Evolutionary conservation across 2,329 filamentous ascomycete genomes (phyloP), one percentile per base, ranked within the genome.

Genomic region (Botryotinia narcissicola): DNA sequence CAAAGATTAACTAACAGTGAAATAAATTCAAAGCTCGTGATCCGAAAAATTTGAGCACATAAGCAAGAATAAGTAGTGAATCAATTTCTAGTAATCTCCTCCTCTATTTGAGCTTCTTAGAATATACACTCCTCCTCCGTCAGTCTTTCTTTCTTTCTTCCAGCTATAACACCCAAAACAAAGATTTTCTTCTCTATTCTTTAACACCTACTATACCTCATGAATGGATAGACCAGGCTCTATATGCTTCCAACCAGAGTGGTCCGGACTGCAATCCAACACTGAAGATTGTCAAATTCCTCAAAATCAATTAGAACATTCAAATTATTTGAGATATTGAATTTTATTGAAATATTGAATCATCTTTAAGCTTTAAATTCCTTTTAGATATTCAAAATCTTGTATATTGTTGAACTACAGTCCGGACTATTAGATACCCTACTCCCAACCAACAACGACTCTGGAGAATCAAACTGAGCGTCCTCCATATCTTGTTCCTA

Each of bases 191-290:
- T 9, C 4, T 35, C 29, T 18, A 1, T 22, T 63, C n/a, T 16
- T 18, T 22, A 16, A 42, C 7, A 3, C 3, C n/a, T 0, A 0
- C 3, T 18, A n/a, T 18, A n/a, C 0, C 16, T 42, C 7, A 37
- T 40, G 37, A 18, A 29, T 1, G 20, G 37, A 20, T 7, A 10
- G 12, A 29, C 37, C 60, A 42, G 7, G 14, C 5, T 0, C 14
- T 62, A 4, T 9, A 62, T n/a, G 18, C 35, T 62, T 62, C 12
- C 35, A n/a, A 62, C 14, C 40, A 42, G 40, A 5, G 12, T 42
- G 12, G 40, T 42, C 40, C 1, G 40, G 1, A 42, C 12, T 42
- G 4, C 10, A 42, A 12, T 42, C 12, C 14, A 42, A 42, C 12
- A 42, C 1, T 42, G 40, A 16, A 42, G 40, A 14, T 42, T 42